phyloP scores from a whole-genome alignment of 2,329 filamentous ascomycete genomes.

The Pseudogymnoascus sp. region DNA sequence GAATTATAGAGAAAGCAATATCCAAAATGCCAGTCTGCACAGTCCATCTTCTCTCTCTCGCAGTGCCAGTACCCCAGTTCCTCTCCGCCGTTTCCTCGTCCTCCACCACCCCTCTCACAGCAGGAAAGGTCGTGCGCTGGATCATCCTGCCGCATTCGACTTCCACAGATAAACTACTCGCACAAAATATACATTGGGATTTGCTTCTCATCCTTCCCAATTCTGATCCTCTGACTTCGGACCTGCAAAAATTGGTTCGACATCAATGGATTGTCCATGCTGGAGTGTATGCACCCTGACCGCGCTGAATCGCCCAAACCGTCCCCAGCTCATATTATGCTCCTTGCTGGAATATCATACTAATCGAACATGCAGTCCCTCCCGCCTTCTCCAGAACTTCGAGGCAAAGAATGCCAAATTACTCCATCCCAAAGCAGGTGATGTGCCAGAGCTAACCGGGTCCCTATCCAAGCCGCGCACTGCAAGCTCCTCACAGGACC shows the following conservation, averaged over 20 bases:
- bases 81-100: slow-evolving; percentile 30
- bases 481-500: slow-evolving; percentile 34
- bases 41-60: slow-evolving; percentile 37
- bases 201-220: slow-evolving; percentile 37
- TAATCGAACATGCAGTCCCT: slow-evolving; percentile 24
- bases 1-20: background rate
- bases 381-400: slow-evolving; percentile 32
- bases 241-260: slow-evolving; percentile 21
- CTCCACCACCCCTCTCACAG: slow-evolving; percentile 33
- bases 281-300: slow-evolving; percentile 27
- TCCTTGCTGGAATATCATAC: background rate
- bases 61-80: slow-evolving; percentile 31
- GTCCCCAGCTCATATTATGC: background rate
- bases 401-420: slow-evolving; percentile 30
- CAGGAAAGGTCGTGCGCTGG: slow-evolving; percentile 38
- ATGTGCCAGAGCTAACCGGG: slow-evolving; percentile 31
- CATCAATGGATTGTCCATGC: slow-evolving; percentile 31
- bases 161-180: slow-evolving; percentile 34
- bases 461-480: slow-evolving; percentile 26
- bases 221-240: slow-evolving; percentile 23
- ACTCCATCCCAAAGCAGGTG: slow-evolving; percentile 29
- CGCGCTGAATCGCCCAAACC: background rate
- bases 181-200: slow-evolving; percentile 33
- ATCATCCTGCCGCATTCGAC: slow-evolving; percentile 38
- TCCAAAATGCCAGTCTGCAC: slow-evolving; percentile 41